Evolutionary conservation across 2,329 filamentous ascomycete genomes (phyloP).

Genomic region (Fusarium coffeatum): DNA sequence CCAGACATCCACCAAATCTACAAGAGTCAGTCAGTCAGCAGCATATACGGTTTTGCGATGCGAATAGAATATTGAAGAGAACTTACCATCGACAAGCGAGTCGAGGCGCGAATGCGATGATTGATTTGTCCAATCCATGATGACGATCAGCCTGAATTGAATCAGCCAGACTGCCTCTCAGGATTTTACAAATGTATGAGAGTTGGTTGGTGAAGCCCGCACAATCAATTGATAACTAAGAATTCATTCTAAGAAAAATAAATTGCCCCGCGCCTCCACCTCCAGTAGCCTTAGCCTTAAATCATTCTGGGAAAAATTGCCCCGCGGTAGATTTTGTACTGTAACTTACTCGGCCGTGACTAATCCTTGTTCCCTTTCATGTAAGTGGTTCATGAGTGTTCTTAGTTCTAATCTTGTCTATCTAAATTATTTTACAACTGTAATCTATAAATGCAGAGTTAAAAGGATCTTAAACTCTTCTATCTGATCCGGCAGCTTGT

Average conservation of each 20-base stretch:
- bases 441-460: background rate
- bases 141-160: conserved; percentile 15
- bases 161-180: conserved; percentile 17
- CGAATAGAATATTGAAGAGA: background rate
- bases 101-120: conserved; percentile 44
- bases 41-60: conserved; percentile 15
- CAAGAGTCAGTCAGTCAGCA: conserved; percentile 13
- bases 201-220: conserved; percentile 7
- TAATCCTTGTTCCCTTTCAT: background rate
- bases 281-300: background rate
- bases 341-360: background rate
- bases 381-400: background rate
- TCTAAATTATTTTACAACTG: background rate
- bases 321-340: background rate
- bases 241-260: conserved; percentile 38
- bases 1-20: conserved; percentile 59
- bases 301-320: background rate
- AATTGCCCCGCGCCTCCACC: conserved; percentile 41
- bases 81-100: conserved; percentile 43
- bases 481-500: conserved; percentile 42
- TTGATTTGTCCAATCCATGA: conserved; percentile 44
- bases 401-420: background rate
- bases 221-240: conserved; percentile 17
- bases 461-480: conserved; percentile 40
- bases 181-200: background rate